Percentiles rank a stretch among this genome's conserved stretches.
Conservation (phyloP, 2,329 filamentous ascomycete species). For the Colletotrichum chlorophyti region DNA sequence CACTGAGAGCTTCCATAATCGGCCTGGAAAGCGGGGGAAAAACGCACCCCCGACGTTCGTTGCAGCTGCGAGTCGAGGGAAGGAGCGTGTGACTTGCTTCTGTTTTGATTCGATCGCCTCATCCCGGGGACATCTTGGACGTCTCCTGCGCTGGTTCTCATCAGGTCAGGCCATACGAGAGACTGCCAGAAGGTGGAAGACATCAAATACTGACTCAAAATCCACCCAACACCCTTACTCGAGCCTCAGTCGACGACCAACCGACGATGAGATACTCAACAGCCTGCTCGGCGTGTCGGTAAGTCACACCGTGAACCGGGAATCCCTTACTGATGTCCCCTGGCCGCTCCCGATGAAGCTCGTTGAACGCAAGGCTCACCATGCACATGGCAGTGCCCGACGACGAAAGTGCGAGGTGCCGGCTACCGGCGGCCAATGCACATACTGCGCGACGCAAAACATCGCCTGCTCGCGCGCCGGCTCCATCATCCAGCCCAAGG, state of each 20-base stretch:
- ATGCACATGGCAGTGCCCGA: slow-evolving; percentile 19
- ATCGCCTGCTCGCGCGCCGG: slow-evolving; percentile 29
- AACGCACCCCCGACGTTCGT: background rate
- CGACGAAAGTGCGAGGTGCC: slow-evolving; percentile 30
- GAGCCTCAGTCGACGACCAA: background rate
- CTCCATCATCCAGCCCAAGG: slow-evolving; percentile 30
- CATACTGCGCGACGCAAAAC: slow-evolving; percentile 28
- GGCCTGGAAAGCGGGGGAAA: slow-evolving; percentile 16
- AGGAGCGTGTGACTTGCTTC: slow-evolving; percentile 16
- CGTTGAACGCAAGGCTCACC: background rate
- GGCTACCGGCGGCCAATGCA: slow-evolving; percentile 26
- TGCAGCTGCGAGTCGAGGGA: background rate
- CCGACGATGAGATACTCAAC: slow-evolving; percentile 29
- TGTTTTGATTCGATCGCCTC: slow-evolving; percentile 3
- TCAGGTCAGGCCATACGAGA: background rate
- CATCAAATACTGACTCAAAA: background rate
- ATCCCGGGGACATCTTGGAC: slow-evolving; percentile 2
- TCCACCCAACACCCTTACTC: background rate
- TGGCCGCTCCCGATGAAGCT: background rate
- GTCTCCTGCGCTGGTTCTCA: background rate
- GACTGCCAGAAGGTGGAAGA: background rate
- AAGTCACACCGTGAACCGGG: slow-evolving; percentile 11
- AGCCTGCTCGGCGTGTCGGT: slow-evolving; percentile 31
- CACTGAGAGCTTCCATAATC: background rate
- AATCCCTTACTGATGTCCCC: background rate